Base-by-base conservation (phyloP, 2,329 filamentous ascomycete genomes). In the Pseudogymnoascus sp. region DNA sequence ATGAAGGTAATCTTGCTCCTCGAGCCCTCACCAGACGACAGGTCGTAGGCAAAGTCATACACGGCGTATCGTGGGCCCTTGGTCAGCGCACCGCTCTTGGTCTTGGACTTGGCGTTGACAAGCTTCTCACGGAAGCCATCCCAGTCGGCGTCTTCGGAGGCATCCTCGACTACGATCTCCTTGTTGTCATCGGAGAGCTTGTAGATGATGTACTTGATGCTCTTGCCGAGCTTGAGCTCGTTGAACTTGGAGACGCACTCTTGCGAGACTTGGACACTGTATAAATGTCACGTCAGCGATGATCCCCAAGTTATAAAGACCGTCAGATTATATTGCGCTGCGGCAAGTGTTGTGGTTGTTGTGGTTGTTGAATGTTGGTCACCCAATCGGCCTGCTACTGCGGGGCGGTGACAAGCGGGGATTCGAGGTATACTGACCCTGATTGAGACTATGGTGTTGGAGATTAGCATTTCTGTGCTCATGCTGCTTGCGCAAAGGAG, bases 171-270 rank as follows among this genome's bases (percentile, higher is more conserved):
- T 65, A 89, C 86, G 75, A 95, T 91, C 79, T 91, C 78, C 79
- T 88, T 91, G 83, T 86, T 86, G 81, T 92, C 84, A 78, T 93
- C 89, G 68, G 86, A 88, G 75, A 95, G 86, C 83, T 92, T 91
- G 87, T 85, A 93, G 82, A 95, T 86, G 80, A 95, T 88, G 83
- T 85, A 96, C 80, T 91, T 93, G 81, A 86, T 82, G 81, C 85
- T 86, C 79, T 92, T 92, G 78, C 79, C 82, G 71, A 92, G 86
- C 85, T 93, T 93, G 69, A 93, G 84, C 70, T 93, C 87, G 78
- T 93, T 91, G 84, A 88, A 93, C 68, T 76, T 75, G 64, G 76
- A 75, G 75, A 86, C 84, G 83, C 89, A 92, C 65, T 93, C 88
- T 74, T 84, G 82, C 69, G 83, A 79, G 72, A 92, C 86, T 75